Evolutionary conservation across 352 stramenopile genomes (phyloP), one percentile per base, ranked within the genome.

Genomic region (Pythium apleroticum): DNA sequence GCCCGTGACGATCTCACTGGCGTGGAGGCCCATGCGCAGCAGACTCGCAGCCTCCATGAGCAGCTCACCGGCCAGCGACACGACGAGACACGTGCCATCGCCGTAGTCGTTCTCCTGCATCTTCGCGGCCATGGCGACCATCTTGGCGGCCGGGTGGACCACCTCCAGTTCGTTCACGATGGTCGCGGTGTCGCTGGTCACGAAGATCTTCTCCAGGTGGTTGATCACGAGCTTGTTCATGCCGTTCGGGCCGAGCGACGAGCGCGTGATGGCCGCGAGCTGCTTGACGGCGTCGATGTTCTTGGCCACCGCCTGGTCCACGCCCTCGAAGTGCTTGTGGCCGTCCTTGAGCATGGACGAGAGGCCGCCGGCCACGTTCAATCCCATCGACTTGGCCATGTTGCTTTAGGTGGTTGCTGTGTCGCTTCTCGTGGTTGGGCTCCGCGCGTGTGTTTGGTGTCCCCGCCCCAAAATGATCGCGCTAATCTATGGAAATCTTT

Each of bases 191-290:
- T 99, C 97, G 62, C 80, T 97, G 15, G 98, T 99, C 25, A 99
- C 97, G 71, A 99, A 99, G 67, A 99, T 99, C 80, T 99, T 99
- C 63, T 99, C 97, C 55, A 99, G 75, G 78, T 99, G 97, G 86
- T 99, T 99, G 60, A 99, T 98, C 55, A 99, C 96, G 52, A 99
- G 90, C 84, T 99, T 99, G 84, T 99, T 99, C 90, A 99, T 98
- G 67, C 97, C 98, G 77, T 99, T 99, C 7, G 98, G 98, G 19
- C 98, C 98, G 57, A 99, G 81, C 69, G 95, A 99, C 59, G 97
- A 99, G 57, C 90, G 87, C 28, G 98, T 97, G 86, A 99, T 99
- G 43, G 87, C 88, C 35, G 96, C 97, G 41, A 99, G 89, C 83
- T 99, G 93, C 80, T 98, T 98, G 41, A 97, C 97, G 27, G 98